A percentile compares a stretch with the other conserved stretches of the same genome.
These are phyloP conservation scores for Prunus campanulata DNA, from an alignment of 306 rosid genomes.

Conservation along the genomic window DNA sequence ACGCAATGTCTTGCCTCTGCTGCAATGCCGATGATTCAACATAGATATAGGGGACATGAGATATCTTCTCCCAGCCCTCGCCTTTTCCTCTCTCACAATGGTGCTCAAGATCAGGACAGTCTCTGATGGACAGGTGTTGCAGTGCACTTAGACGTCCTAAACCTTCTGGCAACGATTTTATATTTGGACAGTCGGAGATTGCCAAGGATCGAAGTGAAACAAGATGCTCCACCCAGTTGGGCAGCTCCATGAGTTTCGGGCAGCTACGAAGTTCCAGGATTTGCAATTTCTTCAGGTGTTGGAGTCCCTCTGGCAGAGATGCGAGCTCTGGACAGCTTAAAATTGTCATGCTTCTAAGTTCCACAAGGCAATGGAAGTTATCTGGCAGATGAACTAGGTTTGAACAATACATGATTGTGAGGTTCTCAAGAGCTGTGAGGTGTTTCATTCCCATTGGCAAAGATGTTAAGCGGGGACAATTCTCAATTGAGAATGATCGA, in stretches of 20 bases:
- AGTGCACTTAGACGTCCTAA: too few species aligned
- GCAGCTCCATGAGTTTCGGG: neutral
- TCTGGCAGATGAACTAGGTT: conserved; percentile 12
- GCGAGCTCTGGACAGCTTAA: conserved; percentile 13
- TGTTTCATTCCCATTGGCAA: conserved; percentile 16
- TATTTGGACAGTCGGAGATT: conserved; percentile 20
- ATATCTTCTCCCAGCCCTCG: too few species aligned
- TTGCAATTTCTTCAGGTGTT: conserved; percentile 14
- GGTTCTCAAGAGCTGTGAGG: conserved; percentile 22
- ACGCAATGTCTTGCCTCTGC: too few species aligned
- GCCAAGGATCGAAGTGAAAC: conserved; percentile 21
- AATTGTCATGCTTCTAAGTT: conserved; percentile 28
- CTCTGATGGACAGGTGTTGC: conserved; percentile 28
- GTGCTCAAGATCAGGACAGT: conserved; percentile 21
- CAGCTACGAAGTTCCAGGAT: conserved; percentile 28
- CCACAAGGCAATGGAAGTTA: neutral
- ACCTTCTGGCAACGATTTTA: conserved; percentile 12
- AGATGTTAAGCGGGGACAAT: conserved; percentile 11
- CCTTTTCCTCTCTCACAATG: neutral
- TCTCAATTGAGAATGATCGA: conserved; percentile 28
- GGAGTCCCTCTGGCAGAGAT: conserved; percentile 19
- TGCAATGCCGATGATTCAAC: too few species aligned
- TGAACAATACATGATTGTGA: conserved; percentile 27
- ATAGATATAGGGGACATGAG: too few species aligned
- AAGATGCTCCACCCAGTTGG: conserved; percentile 21